phyloP scores from a whole-genome alignment of 148 eudicot species.

The Gaultheria prostrata region DNA sequence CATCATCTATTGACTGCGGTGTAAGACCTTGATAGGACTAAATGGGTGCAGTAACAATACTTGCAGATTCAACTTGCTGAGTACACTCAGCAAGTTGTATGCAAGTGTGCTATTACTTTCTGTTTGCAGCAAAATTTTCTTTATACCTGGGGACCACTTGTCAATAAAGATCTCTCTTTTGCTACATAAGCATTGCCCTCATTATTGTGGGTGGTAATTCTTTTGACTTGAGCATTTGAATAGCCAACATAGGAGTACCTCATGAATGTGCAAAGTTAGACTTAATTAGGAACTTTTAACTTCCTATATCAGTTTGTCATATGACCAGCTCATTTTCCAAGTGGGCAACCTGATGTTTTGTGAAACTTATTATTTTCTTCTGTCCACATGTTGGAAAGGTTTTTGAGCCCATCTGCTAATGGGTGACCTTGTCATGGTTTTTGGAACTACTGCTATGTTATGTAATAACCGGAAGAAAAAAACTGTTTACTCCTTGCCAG shows the following conservation, averaged over 20 bases:
- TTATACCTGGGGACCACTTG: neutral
- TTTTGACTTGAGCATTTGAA: neutral
- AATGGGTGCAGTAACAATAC: neutral
- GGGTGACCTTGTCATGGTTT: neutral
- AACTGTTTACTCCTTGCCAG: constrained; percentile 31
- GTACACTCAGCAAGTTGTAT: constrained; percentile 5
- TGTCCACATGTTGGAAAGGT: neutral
- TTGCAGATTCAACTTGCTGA: neutral
- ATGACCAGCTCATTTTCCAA: neutral
- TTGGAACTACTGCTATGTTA: neutral
- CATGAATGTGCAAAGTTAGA: neutral
- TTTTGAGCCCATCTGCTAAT: neutral
- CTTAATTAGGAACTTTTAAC: neutral
- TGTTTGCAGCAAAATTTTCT: neutral
- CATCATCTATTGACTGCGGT: neutral
- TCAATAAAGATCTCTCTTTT: neutral
- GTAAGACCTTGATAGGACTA: constrained; percentile 5
- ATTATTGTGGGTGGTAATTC: neutral
- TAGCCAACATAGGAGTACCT: neutral
- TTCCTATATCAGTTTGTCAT: neutral
- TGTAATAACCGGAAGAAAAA: constrained; percentile 1
- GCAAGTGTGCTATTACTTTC: neutral
- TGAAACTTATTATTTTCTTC: neutral
- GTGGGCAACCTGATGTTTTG: neutral
- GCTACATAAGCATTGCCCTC: neutral